These are phyloP conservation scores for Wickerhamomyces rabaulensis DNA, from an alignment of 805 yeast genomes.

Conservation along the genomic window DNA sequence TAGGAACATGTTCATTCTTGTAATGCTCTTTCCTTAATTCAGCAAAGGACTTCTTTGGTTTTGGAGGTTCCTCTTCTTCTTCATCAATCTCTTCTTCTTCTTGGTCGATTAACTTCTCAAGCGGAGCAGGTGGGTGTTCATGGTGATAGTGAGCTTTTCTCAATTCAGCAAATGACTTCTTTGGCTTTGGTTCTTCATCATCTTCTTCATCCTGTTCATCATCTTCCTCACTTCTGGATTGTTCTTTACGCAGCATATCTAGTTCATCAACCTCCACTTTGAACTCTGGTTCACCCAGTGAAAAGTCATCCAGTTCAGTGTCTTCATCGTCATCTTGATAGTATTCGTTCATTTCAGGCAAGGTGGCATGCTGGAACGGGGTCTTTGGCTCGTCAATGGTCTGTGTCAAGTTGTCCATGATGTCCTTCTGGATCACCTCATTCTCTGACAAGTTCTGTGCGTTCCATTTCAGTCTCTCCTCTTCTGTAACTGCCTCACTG, in stretches of 20 bases:
- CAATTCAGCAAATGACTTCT: conserved; percentile 60
- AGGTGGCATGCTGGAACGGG: conserved; percentile 87
- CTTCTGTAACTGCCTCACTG: conserved; percentile 3
- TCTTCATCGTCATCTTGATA: conserved; percentile 60
- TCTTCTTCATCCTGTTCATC: conserved; percentile 33
- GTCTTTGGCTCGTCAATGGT: conserved; percentile 94
- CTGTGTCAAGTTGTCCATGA: conserved; percentile 36
- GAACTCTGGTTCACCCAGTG: conserved; percentile 53
- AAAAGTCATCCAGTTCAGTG: conserved; percentile 43
- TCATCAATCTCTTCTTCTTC: conserved; percentile 14
- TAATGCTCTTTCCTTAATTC: conserved; percentile 22
- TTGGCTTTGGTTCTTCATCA: conserved; percentile 5
- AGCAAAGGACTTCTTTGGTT: conserved; percentile 37
- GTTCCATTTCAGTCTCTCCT: conserved; percentile 71
- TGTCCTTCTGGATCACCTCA: conserved; percentile 64
- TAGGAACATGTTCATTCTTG: conserved; percentile 14
- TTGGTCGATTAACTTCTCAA: conserved; percentile 6
- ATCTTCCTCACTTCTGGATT: conserved; percentile 23
- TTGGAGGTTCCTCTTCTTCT: conserved; percentile 29
- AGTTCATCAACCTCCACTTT: conserved; percentile 26
- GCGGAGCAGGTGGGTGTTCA: conserved; percentile 30
- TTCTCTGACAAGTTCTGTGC: conserved; percentile 64
- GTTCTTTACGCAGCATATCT: conserved; percentile 20
- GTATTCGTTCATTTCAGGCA: conserved; percentile 71
- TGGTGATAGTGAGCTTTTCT: conserved; percentile 78